Base-by-base conservation (phyloP, 345 rosid species). In the Cochlearia excelsa region DNA sequence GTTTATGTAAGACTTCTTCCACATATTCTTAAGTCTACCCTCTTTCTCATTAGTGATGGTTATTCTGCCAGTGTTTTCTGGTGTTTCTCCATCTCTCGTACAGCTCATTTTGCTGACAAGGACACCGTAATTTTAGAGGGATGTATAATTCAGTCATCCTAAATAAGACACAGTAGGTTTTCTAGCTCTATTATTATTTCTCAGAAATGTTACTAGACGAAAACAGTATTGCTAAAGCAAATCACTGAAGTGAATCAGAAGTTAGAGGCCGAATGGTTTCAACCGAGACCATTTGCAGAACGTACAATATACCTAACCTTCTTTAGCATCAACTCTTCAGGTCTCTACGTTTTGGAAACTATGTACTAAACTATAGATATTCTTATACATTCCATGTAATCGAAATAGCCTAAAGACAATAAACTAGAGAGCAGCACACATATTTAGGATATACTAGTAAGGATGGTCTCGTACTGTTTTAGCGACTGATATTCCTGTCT, bases 1-100 rank as follows among this genome's bases (percentile, higher is more conserved):
- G 60, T 58, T 84, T 74, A 94, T 66, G 83, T 87, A 80, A 54
- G 95, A 79, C 73, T 78, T 90, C 75, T 86, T 94, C 61, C 92
- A 75, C 72, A 94, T 68, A 70, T 82, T 84, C 70, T 77, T 84
- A 60, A 92, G 64, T 75, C 79, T 83, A 67, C 95, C 95, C 43
- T 90, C 95, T 65, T 73, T 78, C 66, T 79, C 96, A 47, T 68
- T 54, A 53, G 54, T 53, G 30, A 58, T 53, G 5, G 48, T 46
- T 55, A 78, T 74, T 57, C 57, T 82, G 37, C 71, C 82, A 38
- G 65, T 58, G 42, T 28, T 67, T 60, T 58, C 80, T 3, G 54
- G 27, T 62, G 74, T 79, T 63, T 77, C 85, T 75, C 54, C 75
- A 51, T 66, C 77, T 65, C 68, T 65, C 51, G 80, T 80, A 35